phyloP scores from a whole-genome alignment of 2,329 filamentous ascomycete species.

The Didymella segeticola region DNA sequence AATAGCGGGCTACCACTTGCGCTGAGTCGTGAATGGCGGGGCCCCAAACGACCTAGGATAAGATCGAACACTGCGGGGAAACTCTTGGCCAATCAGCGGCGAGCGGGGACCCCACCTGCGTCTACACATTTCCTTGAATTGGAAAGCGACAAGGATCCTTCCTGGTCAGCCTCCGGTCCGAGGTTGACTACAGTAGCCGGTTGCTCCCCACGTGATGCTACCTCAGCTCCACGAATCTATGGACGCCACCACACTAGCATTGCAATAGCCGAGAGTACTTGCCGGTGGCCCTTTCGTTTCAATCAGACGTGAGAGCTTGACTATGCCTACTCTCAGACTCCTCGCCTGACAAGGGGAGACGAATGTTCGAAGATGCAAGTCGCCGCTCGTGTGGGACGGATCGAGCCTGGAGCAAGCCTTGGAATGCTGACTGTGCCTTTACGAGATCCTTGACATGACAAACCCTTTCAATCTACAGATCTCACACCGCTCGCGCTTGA shows the following conservation, averaged over 20 bases:
- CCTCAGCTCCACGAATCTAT: background rate
- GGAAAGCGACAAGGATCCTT: background rate
- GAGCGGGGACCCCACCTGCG: background rate
- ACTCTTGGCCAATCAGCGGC: background rate
- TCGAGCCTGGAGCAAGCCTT: no score
- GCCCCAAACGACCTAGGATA: background rate
- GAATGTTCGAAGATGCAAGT: no score
- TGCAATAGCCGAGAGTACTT: background rate
- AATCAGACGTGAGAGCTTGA: no score
- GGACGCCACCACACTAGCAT: background rate
- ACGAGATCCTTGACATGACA: no score
- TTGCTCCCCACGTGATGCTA: background rate
- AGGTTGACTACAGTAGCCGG: slow-evolving; percentile 5
- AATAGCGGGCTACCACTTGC: background rate
- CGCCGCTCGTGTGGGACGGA: no score
- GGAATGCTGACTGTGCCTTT: no score
- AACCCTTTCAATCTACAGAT: no score
- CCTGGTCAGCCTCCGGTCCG: background rate
- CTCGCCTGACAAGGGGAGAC: no score
- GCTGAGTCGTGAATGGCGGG: background rate
- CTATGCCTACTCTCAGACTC: no score
- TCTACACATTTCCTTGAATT: background rate
- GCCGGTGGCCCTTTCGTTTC: background rate
- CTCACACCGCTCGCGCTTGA: no score
- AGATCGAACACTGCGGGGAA: background rate